Base-by-base conservation (phyloP, 768 basidiomycete genomes). In the Cubamyces lactineus region DNA sequence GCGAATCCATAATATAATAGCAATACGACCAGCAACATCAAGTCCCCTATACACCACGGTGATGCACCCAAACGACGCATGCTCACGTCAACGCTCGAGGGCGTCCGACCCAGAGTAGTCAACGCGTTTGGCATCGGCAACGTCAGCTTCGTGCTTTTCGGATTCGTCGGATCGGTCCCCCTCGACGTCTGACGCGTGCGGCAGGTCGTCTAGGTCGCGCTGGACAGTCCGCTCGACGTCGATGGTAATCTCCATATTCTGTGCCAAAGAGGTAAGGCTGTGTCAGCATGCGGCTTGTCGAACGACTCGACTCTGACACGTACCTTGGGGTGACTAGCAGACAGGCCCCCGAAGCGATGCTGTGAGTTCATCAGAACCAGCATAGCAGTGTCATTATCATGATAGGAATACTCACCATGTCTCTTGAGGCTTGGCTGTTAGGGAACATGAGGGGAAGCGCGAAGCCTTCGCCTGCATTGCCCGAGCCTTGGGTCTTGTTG, bases 141-240 rank as follows among this genome's bases (percentile, higher is more conserved):
- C 46, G 7, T 57, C 47, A 8, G 47, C 21, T 5, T 17, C 28
- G 2, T 13, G 23, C 23, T 57, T 57, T 48, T 57, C 57, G 30
- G 39, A 50, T 6, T 23, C 39, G 24, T 13, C 19, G 40, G 53
- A 30, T 21, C 24, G 12, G 5, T 50, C 47, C 6, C 15, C 39
- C 24, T 57, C 57, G 15, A 13, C 21, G 5, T 49, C 57, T 7
- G 38, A n/a, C 11, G 12, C 41, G 6, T 39, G 48, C 15, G 38
- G 17, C 12, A 42, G 38, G 5, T 26, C 48, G 23, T 57, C 48
- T 17, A 50, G 13, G 39, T 63, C 62, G 8, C 39, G 62, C 28
- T 58, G 62, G 9, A 63, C 55, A 0, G 62, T 63, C 43, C 41
- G 62, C 26, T 63, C 62, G 50, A 63, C 62, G 51, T 63, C 62